phyloP scores from a whole-genome alignment of 1,284 basidiomycete genomes.

The Ustilago cynodontis region DNA sequence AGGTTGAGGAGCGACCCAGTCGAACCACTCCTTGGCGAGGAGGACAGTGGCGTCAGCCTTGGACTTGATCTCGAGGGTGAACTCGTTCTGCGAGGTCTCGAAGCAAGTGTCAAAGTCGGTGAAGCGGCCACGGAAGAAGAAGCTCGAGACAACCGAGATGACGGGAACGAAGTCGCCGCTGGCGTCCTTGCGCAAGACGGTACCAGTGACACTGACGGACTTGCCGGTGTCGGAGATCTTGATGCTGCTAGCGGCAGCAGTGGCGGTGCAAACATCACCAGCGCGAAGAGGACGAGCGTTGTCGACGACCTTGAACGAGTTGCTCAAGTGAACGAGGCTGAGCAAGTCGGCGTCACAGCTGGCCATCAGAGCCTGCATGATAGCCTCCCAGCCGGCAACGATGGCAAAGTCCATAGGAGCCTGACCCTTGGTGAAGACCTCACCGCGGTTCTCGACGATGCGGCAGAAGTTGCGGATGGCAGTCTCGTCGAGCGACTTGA shows the following conservation, averaged over 20 bases:
- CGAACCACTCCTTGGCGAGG: conserved; percentile 97
- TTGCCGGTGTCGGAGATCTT: conserved; percentile 93
- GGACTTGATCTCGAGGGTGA: conserved; percentile 80
- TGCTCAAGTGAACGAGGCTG: conserved; percentile 95
- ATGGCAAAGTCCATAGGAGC: conserved; percentile 98
- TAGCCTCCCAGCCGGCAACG: conserved; percentile 85
- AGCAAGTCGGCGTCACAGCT: conserved; percentile 74
- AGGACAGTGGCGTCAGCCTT: conserved; percentile 89
- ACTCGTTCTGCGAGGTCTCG: conserved; percentile 85
- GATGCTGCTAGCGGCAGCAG: conserved; percentile 88
- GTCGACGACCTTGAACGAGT: conserved; percentile 90
- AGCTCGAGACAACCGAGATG: conserved; percentile 92
- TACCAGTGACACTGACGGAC: conserved; percentile 61
- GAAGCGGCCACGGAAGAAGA: conserved; percentile 96
- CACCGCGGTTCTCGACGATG: conserved; percentile 91
- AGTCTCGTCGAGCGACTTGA: conserved; percentile 73
- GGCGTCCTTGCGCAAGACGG: conserved; percentile 55
- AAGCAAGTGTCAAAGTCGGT: conserved; percentile 95
- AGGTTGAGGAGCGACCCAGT: conserved; percentile 86
- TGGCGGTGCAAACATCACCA: conserved; percentile 90
- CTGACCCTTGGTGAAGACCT: conserved; percentile 79
- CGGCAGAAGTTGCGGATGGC: conserved; percentile 91
- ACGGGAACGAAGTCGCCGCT: conserved; percentile 84
- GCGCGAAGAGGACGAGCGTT: conserved; percentile 82
- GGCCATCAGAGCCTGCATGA: conserved; percentile 67